These are phyloP conservation scores for Hyaloperonospora arabidopsidis DNA, from an alignment of 352 stramenopile species.

Conservation along the genomic window DNA sequence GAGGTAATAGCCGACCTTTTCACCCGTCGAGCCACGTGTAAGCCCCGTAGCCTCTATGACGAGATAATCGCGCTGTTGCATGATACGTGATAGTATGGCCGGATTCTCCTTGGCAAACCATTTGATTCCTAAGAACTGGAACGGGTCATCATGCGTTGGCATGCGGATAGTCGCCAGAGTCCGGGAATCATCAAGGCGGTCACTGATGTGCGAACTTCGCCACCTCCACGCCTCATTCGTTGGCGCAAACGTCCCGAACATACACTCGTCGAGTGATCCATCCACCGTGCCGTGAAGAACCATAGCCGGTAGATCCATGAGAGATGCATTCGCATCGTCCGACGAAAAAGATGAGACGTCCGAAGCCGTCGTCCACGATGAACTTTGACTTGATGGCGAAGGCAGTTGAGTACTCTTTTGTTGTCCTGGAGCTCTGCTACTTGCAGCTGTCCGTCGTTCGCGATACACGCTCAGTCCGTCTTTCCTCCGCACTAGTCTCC, in stretches of 20 bases:
- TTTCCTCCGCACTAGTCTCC: constrained; percentile 33
- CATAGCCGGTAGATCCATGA: constrained; percentile 22
- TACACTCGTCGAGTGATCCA: constrained; percentile 36
- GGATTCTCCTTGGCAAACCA: constrained; percentile 47
- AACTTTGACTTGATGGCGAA: constrained; percentile 3
- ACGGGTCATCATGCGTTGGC: constrained; percentile 33
- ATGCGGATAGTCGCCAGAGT: constrained; percentile 33
- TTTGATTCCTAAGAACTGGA: constrained; percentile 44
- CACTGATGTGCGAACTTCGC: constrained; percentile 37
- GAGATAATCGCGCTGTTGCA: constrained; percentile 41
- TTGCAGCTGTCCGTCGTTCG: constrained; percentile 7
- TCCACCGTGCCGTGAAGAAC: constrained; percentile 30
- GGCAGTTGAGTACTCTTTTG: not conserved
- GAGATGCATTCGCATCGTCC: constrained; percentile 2
- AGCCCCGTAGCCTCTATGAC: constrained; percentile 39
- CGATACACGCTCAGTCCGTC: constrained; percentile 30
- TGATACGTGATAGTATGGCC: constrained; percentile 30
- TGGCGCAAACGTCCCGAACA: constrained; percentile 36
- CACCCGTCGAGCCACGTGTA: constrained; percentile 28
- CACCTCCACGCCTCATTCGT: constrained; percentile 35
- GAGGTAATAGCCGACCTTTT: constrained; percentile 37
- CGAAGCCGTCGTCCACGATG: constrained; percentile 2
- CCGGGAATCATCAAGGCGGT: constrained; percentile 38
- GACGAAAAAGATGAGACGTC: not conserved
- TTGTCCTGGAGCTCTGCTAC: not conserved